These are phyloP conservation scores for Nadsonia starkeyi-henricii DNA, from an alignment of 1,139 yeast species.

Conservation along the genomic window DNA sequence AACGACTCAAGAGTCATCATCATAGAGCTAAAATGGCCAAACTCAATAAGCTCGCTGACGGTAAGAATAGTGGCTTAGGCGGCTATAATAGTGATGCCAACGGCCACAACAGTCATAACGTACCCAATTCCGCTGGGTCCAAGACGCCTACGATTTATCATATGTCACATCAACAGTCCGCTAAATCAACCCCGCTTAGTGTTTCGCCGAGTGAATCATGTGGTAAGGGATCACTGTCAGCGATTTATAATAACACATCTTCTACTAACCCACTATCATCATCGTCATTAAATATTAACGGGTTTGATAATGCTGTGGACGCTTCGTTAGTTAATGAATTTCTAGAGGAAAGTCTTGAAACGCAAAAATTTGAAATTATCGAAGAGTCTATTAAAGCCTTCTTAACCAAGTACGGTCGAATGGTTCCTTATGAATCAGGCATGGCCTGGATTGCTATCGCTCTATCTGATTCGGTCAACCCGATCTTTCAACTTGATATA, in stretches of 20 bases:
- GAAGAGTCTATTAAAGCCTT: constrained; percentile 52
- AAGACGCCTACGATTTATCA: constrained; percentile 3
- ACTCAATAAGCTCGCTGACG: neutral
- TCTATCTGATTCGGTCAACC: constrained; percentile 83
- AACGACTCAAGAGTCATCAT: constrained; percentile 8
- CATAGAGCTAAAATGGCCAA: neutral
- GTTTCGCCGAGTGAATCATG: constrained; percentile 8
- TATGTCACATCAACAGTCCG: constrained; percentile 9
- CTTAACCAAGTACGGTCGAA: constrained; percentile 62
- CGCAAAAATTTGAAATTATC: constrained; percentile 32
- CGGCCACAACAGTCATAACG: neutral
- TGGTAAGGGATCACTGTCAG: constrained; percentile 3
- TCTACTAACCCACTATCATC: neutral
- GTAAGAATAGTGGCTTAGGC: neutral
- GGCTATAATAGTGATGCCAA: neutral
- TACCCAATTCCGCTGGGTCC: neutral
- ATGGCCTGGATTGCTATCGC: constrained; percentile 81
- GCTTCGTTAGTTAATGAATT: constrained; percentile 7
- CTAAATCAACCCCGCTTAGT: constrained; percentile 11
- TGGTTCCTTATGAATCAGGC: constrained; percentile 67
- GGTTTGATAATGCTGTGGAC: constrained; percentile 2
- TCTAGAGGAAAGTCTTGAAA: constrained; percentile 11
- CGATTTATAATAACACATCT: too few relatives aligned
- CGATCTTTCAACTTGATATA: constrained; percentile 22
- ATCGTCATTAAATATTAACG: neutral